Conservation (phyloP, 305 asterid species). For the Andrographis paniculata region DNA sequence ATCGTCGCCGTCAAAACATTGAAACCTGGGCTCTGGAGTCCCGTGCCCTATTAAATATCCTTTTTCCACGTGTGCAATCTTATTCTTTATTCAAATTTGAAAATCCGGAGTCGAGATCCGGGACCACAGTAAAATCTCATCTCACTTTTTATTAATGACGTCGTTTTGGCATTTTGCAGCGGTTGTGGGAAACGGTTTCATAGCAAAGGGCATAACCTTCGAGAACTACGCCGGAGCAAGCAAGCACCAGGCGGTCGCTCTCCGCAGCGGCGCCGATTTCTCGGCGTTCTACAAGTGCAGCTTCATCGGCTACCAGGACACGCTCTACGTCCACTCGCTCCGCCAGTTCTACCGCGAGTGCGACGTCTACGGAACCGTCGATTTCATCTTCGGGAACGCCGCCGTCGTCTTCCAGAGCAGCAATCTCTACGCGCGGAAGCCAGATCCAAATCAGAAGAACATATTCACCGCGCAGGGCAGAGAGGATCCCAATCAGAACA, state of each 20-base stretch:
- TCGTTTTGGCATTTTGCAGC: constrained; percentile 37
- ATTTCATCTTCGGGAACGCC: constrained; percentile 91
- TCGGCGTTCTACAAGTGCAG: constrained; percentile 76
- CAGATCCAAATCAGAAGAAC: constrained; percentile 52
- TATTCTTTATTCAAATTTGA: no score
- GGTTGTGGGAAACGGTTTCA: constrained; percentile 68
- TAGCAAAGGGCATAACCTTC: constrained; percentile 69
- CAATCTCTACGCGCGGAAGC: constrained; percentile 77
- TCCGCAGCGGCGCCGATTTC: constrained; percentile 77
- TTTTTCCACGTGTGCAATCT: no score
- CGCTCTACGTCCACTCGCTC: constrained; percentile 83
- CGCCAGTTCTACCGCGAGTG: constrained; percentile 87
- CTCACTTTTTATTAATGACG: no score
- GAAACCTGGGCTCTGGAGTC: no score
- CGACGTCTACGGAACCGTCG: constrained; percentile 83
- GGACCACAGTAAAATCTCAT: no score
- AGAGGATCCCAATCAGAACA: constrained; percentile 87
- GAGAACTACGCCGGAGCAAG: constrained; percentile 91
- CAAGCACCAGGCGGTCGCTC: constrained; percentile 92
- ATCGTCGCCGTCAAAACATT: no score
- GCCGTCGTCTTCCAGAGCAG: constrained; percentile 77
- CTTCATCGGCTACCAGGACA: constrained; percentile 88
- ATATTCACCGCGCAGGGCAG: constrained; percentile 89
- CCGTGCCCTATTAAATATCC: no score
- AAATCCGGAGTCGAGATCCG: no score